phyloP scores from a whole-genome alignment of 768 basidiomycete genomes.

The Auriscalpium vulgare region DNA sequence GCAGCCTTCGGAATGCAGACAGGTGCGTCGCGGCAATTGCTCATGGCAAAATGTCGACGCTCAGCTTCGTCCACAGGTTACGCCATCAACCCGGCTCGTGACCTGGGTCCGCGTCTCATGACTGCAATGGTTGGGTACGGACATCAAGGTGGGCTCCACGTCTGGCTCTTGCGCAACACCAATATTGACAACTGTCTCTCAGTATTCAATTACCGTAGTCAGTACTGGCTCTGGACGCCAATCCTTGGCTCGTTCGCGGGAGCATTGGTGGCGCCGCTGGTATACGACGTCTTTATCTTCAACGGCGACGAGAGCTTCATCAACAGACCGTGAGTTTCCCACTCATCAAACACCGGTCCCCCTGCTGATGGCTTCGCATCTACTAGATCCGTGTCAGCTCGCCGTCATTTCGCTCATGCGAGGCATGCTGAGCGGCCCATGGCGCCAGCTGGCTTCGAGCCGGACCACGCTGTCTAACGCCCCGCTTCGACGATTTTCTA shows the following conservation, averaged over 20 bases:
- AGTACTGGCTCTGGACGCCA: constrained; percentile 73
- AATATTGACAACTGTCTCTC: background rate
- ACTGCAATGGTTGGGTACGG: constrained; percentile 72
- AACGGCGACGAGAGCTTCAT: constrained; percentile 46
- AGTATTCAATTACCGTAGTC: constrained; percentile 39
- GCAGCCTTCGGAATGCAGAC: constrained; percentile 56
- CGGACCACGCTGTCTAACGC: background rate
- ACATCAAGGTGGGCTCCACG: constrained; percentile 24
- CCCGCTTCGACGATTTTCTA: too few species aligned
- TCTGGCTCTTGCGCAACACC: background rate
- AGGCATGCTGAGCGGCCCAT: background rate
- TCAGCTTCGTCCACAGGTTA: constrained; percentile 29
- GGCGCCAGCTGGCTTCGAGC: constrained; percentile 2
- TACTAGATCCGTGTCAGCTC: constrained; percentile 1
- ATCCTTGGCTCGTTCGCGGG: constrained; percentile 55
- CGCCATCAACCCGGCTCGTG: constrained; percentile 65
- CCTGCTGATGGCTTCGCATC: background rate
- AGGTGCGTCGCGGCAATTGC: constrained; percentile 2
- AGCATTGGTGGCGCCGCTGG: constrained; percentile 41
- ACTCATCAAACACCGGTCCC: background rate
- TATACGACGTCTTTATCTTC: constrained; percentile 54
- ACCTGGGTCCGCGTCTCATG: constrained; percentile 60
- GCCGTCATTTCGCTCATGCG: background rate
- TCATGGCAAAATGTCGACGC: background rate
- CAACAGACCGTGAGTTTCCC: constrained; percentile 41